Evolutionary conservation across 2,329 filamentous ascomycete species (phyloP).

Genomic region (Lecanicillium sp.): DNA sequence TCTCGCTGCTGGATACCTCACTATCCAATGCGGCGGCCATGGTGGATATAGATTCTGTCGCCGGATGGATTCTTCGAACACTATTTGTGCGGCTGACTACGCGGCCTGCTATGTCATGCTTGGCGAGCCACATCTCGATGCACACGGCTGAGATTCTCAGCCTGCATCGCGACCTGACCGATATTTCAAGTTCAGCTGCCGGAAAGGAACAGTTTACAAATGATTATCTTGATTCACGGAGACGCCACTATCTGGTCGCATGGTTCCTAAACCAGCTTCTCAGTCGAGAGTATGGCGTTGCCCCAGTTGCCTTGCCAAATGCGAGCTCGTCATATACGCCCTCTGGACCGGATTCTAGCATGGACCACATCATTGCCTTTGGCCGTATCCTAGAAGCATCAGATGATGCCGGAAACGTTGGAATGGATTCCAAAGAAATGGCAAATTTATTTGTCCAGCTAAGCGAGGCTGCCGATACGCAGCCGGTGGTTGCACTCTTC

Average conservation of each 20-base stretch:
- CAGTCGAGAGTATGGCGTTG: constrained; percentile 11
- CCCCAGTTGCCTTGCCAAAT: constrained; percentile 3
- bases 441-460: constrained; percentile 1
- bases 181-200: not conserved
- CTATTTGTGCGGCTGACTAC: constrained; percentile 12
- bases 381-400: constrained; percentile 2
- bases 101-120: constrained; percentile 10
- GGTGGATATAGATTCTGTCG: constrained; percentile 11
- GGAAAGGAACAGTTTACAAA: not conserved
- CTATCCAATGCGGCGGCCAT: constrained; percentile 6
- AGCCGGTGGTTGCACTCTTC: constrained; percentile 6
- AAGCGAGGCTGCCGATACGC: not conserved
- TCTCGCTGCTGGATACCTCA: constrained; percentile 7
- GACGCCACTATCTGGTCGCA: constrained; percentile 11
- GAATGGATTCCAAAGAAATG: constrained; percentile 5
- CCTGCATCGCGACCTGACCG: constrained; percentile 9
- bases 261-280: constrained; percentile 11
- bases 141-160: constrained; percentile 11
- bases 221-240: constrained; percentile 8
- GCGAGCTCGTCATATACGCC: not conserved
- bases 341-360: not conserved
- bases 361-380: constrained; percentile 2
- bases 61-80: constrained; percentile 12
- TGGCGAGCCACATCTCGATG: constrained; percentile 11
- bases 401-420: not conserved